Percentiles rank a stretch among this genome's conserved stretches.
phyloP scores from a whole-genome alignment of 1,284 basidiomycete genomes.

The Malassezia dermatis region DNA sequence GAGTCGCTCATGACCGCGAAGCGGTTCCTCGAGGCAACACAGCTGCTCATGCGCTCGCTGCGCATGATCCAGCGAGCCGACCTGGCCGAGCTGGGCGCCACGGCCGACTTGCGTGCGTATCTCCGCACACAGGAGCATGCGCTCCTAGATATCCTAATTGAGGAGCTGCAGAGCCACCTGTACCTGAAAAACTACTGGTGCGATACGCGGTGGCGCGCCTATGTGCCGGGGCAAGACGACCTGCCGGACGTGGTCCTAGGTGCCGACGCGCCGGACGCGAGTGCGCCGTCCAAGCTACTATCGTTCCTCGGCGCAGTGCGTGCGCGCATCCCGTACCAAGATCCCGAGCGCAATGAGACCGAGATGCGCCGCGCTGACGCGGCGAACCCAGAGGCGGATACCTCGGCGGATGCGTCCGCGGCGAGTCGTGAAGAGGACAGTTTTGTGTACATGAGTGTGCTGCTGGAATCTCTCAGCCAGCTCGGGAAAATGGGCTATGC shows the following conservation, averaged over 20 bases:
- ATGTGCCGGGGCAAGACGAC: conserved; percentile 64
- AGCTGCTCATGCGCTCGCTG: conserved; percentile 73
- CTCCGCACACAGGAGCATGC: conserved; percentile 66
- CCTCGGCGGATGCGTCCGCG: conserved; percentile 17
- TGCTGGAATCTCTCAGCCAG: conserved; percentile 81
- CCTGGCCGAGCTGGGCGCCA: conserved; percentile 84
- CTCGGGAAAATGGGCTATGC: conserved; percentile 77
- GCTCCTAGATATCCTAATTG: conserved; percentile 66
- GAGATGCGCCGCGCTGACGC: conserved; percentile 1
- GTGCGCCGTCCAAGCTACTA: conserved; percentile 1
- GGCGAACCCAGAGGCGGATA: neutral
- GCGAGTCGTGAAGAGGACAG: conserved; percentile 80
- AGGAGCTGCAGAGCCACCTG: conserved; percentile 93
- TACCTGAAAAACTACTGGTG: conserved; percentile 96
- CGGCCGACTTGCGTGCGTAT: conserved; percentile 78
- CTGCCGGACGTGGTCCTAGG: conserved; percentile 37
- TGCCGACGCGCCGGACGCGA: conserved; percentile 7
- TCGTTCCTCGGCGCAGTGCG: conserved; percentile 5
- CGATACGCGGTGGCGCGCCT: conserved; percentile 79
- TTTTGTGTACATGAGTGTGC: conserved; percentile 83
- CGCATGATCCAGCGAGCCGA: conserved; percentile 85
- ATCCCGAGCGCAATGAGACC: conserved; percentile 16
- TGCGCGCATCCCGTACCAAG: conserved; percentile 1
- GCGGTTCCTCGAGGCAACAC: conserved; percentile 75
- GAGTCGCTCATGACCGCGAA: conserved; percentile 95